Evolutionary conservation across 371 early-diverging fungal genomes (phyloP).

Genomic region (Mucor plumbeus): DNA sequence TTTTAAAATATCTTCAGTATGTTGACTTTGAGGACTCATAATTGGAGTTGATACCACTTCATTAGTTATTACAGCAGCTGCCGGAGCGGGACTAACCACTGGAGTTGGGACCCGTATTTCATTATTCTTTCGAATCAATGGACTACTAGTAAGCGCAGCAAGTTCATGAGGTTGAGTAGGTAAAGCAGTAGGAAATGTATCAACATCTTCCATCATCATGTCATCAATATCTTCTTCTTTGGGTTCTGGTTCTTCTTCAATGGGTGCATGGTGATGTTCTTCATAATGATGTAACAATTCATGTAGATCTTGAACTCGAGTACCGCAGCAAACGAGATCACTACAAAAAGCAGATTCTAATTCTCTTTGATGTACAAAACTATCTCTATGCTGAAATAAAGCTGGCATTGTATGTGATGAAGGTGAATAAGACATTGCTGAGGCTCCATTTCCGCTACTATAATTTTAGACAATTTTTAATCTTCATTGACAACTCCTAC

Average conservation of each 20-base stretch:
- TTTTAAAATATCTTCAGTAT: conserved; percentile 31
- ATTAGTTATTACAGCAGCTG: neutral
- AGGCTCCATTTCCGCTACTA: conserved; percentile 13
- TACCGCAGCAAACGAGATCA: conserved; percentile 92
- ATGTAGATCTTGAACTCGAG: conserved; percentile 81
- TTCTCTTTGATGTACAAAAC: conserved; percentile 69
- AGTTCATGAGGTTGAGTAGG: conserved; percentile 31
- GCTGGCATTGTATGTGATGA: conserved; percentile 35
- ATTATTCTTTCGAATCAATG: conserved; percentile 17
- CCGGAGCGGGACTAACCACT: neutral
- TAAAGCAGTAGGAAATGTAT: conserved; percentile 16
- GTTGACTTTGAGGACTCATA: conserved; percentile 10
- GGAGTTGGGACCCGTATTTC: neutral
- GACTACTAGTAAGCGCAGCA: conserved; percentile 26
- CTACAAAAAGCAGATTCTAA: conserved; percentile 88
- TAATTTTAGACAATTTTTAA: neutral
- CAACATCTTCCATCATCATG: conserved; percentile 19
- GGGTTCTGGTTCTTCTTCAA: conserved; percentile 65
- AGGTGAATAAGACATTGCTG: conserved; percentile 34
- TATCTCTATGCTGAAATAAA: conserved; percentile 65
- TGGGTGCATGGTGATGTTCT: conserved; percentile 85
- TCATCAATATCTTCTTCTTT: conserved; percentile 30
- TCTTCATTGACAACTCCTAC: neutral
- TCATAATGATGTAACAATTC: conserved; percentile 94
- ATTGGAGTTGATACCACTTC: neutral